Percentiles rank a stretch among this genome's conserved stretches.
Evolutionary conservation across 768 basidiomycete species (phyloP).

Genomic region (Floccularia luteovirens): DNA sequence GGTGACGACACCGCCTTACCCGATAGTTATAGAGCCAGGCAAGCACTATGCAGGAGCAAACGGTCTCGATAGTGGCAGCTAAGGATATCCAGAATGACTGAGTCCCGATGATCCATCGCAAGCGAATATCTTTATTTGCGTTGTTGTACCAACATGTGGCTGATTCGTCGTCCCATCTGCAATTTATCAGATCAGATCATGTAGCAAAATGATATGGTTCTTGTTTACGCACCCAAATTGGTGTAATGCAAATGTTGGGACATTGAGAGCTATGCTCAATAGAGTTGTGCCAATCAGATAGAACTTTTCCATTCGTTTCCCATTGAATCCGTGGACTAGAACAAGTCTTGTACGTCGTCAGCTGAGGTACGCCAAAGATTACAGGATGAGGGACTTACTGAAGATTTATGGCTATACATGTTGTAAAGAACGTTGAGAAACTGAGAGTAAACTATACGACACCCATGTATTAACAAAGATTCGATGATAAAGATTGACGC

Average conservation of each 20-base stretch:
- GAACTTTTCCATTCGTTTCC: constrained; percentile 17
- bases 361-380: background rate
- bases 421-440: too few species aligned
- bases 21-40: constrained; percentile 11
- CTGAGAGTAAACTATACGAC: constrained; percentile 10
- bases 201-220: background rate
- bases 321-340: constrained; percentile 15
- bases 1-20: constrained; percentile 7
- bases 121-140: constrained; percentile 4
- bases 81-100: constrained; percentile 16
- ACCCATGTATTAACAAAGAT: background rate
- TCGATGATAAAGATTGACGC: background rate
- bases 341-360: constrained; percentile 12
- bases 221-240: constrained; percentile 14
- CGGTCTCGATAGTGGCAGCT: constrained; percentile 12
- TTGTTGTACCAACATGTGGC: constrained; percentile 16
- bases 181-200: too few species aligned
- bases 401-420: too few species aligned
- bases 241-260: constrained; percentile 12
- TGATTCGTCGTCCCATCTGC: constrained; percentile 11
- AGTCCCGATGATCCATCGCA: constrained; percentile 17
- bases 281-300: constrained; percentile 13
- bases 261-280: constrained; percentile 9
- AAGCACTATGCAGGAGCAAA: constrained; percentile 11
- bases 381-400: constrained; percentile 8